Percentiles rank a stretch among this genome's conserved stretches.
Conservation (phyloP, 2,329 filamentous ascomycete species). For the Bipolaris zeicola region DNA sequence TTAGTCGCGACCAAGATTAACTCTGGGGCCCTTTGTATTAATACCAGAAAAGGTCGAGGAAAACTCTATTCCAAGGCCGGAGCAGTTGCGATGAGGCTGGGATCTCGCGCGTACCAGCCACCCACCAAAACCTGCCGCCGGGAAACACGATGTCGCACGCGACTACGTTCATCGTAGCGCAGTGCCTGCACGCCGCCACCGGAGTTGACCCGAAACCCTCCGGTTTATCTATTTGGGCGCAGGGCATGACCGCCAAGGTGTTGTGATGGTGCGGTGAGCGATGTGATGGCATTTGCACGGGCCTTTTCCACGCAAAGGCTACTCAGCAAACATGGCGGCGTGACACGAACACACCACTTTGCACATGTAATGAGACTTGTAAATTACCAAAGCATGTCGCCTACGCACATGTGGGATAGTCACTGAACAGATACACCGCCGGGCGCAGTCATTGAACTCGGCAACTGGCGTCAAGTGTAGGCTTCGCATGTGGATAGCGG, state of each 20-base stretch:
- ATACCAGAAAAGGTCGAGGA: slow-evolving; percentile 10
- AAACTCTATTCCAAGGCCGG: slow-evolving; percentile 16
- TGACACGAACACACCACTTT: slow-evolving; percentile 11
- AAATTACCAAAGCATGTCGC: slow-evolving; percentile 1
- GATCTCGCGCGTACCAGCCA: slow-evolving; percentile 31
- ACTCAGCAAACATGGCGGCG: slow-evolving; percentile 11
- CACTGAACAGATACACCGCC: slow-evolving; percentile 1
- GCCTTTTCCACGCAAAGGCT: slow-evolving; percentile 3
- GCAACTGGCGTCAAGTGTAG: not conserved
- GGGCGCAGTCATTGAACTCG: not conserved
- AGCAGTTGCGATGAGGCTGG: slow-evolving; percentile 21
- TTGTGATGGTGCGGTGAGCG: slow-evolving; percentile 12
- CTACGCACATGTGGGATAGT: not conserved
- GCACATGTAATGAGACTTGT: slow-evolving; percentile 5
- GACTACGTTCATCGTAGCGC: slow-evolving; percentile 22
- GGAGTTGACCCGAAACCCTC: slow-evolving; percentile 18
- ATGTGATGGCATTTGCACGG: not conserved
- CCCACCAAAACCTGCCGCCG: slow-evolving; percentile 15
- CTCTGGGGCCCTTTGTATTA: slow-evolving; percentile 17
- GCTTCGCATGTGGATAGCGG: not conserved
- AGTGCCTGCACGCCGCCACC: slow-evolving; percentile 16
- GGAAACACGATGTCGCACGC: slow-evolving; percentile 34
- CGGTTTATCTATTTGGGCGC: slow-evolving; percentile 19
- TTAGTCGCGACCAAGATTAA: slow-evolving; percentile 11
- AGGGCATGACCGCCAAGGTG: slow-evolving; percentile 11